These are phyloP conservation scores for Ceriops decandra DNA, from an alignment of 345 rosid species.

Conservation along the genomic window DNA sequence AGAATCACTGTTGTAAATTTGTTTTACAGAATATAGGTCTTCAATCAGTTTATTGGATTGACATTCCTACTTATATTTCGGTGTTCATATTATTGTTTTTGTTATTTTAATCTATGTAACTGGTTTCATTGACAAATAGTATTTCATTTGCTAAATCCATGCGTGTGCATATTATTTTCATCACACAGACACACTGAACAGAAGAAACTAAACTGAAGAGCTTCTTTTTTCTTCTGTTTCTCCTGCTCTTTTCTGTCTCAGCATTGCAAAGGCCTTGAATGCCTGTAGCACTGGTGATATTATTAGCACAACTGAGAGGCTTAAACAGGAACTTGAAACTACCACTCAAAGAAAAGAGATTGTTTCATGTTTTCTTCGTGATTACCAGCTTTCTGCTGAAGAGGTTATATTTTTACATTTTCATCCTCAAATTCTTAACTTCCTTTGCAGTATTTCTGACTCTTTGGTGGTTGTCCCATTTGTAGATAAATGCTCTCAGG, in stretches of 20 bases:
- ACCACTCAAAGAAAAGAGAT: slow-evolving; percentile 93
- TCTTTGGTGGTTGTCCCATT: slow-evolving; percentile 13
- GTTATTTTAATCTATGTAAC: no score
- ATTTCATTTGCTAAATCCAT: no score
- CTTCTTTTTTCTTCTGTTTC: not conserved
- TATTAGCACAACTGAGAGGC: slow-evolving; percentile 85
- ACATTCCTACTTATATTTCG: no score
- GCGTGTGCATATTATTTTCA: no score
- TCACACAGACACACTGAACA: no score
- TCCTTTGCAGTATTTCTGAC: not conserved
- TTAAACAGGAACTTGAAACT: slow-evolving; percentile 83
- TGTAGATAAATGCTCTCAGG: slow-evolving; percentile 79
- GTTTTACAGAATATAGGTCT: no score
- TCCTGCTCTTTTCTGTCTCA: slow-evolving; percentile 13
- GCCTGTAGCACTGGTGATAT: slow-evolving; percentile 90
- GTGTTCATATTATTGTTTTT: no score
- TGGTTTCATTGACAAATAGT: no score
- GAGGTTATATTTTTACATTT: slow-evolving; percentile 47
- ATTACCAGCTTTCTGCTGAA: slow-evolving; percentile 85
- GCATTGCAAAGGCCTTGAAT: slow-evolving; percentile 78
- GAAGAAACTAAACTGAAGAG: no score
- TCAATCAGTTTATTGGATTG: no score
- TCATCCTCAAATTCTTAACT: not conserved
- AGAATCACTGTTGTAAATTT: no score
- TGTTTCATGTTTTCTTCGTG: slow-evolving; percentile 88